Evolutionary conservation across 2,329 filamentous ascomycete genomes (phyloP), one percentile per base, ranked within the genome.

Genomic region (Fusarium cyanostomum): DNA sequence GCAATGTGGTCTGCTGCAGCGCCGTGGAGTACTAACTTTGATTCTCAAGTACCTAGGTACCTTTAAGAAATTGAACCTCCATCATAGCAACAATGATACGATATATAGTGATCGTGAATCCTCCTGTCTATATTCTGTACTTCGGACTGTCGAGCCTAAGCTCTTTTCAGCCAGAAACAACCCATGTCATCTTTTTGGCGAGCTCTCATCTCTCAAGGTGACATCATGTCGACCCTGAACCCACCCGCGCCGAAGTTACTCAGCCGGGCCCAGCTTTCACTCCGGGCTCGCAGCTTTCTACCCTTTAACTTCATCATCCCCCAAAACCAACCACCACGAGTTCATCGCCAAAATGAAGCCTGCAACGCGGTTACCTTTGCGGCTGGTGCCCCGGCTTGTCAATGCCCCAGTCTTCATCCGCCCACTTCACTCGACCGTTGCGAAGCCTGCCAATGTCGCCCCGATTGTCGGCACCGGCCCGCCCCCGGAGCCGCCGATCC

Each of bases 391-490:
- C 13, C 72, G 73, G 55, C 64, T 67, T 33, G 13, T 59, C 53
- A 62, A 60, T 33, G 37, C 57, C 37, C 52, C 59, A 7, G 62
- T 56, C 1, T 58, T 62, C 33, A 31, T 65, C 52, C 71, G 74
- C 10, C 56, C 74, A 5, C 64, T 81, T 57, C 77, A 76, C 61
- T 69, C 72, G 45, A 73, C 73, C 38, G 59, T 69, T 55, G 63
- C 67, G 45, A 72, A 75, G 52, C 66, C 78, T 18, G 83, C 83
- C 44, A 78, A 80, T 63, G 82, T 85, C 58, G 79, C 79, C 26
- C 80, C 85, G 38, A 77, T 86, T 62, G 79, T 84, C 62, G 83
- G 83, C 59, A 80, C 83, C 30, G 86, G 86, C 2, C 86, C 87
- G 51, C 86, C 87, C 7, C 86, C 87, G 4, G 77, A 80, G 54